Conservation (phyloP, 2,329 filamentous ascomycete genomes). For the Pestalotiopsis sp. region DNA sequence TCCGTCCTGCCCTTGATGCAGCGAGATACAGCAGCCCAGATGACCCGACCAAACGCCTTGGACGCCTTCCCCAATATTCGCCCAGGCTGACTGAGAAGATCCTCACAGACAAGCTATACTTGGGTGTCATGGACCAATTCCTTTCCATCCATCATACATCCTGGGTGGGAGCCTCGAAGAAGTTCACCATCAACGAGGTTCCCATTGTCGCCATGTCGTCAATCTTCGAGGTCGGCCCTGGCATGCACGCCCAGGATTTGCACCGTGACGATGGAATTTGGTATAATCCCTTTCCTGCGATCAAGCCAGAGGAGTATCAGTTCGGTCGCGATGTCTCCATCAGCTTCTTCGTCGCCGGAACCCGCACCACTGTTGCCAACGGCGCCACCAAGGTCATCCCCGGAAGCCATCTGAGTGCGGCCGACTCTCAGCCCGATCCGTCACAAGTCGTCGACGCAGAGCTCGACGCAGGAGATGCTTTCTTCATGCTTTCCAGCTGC, state of each 20-base stretch:
- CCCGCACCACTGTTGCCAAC: slow-evolving; percentile 29
- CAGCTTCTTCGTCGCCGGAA: slow-evolving; percentile 36
- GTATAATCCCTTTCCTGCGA: slow-evolving; percentile 17
- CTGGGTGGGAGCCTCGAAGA: slow-evolving; percentile 8
- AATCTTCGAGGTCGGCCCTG: slow-evolving; percentile 25
- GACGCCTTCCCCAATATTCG: slow-evolving; percentile 1
- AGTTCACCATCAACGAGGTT: background rate
- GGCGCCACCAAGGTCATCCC: slow-evolving; percentile 39
- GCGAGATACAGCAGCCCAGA: slow-evolving; percentile 7
- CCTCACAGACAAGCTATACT: slow-evolving; percentile 8
- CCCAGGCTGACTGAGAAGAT: slow-evolving; percentile 11
- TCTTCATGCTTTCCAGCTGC: slow-evolving; percentile 23
- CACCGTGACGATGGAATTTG: slow-evolving; percentile 29
- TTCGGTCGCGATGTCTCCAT: slow-evolving; percentile 26
- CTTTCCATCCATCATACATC: slow-evolving; percentile 7
- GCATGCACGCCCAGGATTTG: slow-evolving; percentile 19
- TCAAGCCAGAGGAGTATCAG: background rate
- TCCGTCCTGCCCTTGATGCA: slow-evolving; percentile 3
- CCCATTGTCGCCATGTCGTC: slow-evolving; percentile 12
- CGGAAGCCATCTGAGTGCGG: slow-evolving; percentile 36
- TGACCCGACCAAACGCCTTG: slow-evolving; percentile 10
- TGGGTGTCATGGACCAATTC: slow-evolving; percentile 8
- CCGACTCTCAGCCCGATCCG: slow-evolving; percentile 21
- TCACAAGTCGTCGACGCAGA: slow-evolving; percentile 18
- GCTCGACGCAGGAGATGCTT: slow-evolving; percentile 22